phyloP scores from a whole-genome alignment of 2,329 filamentous ascomycete genomes.

The Aspergillus eucalypticola region DNA sequence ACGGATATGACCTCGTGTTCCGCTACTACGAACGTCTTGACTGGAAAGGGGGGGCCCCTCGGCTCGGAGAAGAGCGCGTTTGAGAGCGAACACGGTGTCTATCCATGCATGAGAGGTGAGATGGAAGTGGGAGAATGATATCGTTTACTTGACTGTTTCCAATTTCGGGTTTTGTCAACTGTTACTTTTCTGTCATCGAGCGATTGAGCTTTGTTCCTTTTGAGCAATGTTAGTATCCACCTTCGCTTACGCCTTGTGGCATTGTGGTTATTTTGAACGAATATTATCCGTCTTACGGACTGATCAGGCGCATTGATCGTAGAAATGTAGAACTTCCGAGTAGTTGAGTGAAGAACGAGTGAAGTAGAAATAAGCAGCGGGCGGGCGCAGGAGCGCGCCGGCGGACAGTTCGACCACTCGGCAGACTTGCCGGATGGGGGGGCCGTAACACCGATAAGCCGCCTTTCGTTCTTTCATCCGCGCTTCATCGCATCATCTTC shows the following conservation, averaged over 20 bases:
- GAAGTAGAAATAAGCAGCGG: constrained; percentile 3
- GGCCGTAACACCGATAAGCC: constrained; percentile 6
- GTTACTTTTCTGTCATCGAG: neutral
- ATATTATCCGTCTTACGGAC: no score
- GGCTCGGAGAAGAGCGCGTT: constrained; percentile 56
- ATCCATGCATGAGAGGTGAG: neutral
- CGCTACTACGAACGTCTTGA: constrained; percentile 92
- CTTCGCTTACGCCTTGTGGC: neutral
- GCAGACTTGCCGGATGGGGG: constrained; percentile 11
- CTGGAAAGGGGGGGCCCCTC: constrained; percentile 67
- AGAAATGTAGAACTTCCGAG: neutral
- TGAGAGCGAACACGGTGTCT: constrained; percentile 6
- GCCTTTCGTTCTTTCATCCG: neutral
- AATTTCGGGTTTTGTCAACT: neutral
- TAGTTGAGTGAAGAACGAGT: neutral
- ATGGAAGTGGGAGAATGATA: constrained; percentile 6
- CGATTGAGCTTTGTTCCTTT: neutral
- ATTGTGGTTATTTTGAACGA: neutral
- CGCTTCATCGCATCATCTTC: neutral
- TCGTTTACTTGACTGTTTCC: neutral
- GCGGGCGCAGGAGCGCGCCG: neutral
- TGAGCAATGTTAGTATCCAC: neutral
- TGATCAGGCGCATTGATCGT: neutral
- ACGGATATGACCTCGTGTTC: constrained; percentile 96
- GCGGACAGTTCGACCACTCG: constrained; percentile 4